Evolutionary conservation across 2,329 filamentous ascomycete genomes (phyloP), one percentile per base, ranked within the genome.

Genomic region (Lasiodiplodia theobromae): DNA sequence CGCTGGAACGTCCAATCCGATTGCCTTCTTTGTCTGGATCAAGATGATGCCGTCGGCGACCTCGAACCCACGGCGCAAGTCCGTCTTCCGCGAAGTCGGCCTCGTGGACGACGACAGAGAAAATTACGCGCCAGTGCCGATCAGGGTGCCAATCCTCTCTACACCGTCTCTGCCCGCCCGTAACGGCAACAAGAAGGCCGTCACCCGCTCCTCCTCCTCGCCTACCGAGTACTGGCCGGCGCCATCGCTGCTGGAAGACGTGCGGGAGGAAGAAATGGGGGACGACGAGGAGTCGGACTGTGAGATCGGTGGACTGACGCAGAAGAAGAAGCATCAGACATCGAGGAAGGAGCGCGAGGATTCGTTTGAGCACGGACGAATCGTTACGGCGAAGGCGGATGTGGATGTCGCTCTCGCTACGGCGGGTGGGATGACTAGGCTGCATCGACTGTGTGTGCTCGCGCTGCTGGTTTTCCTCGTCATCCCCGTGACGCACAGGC

Each of bases 21-120:
- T 28, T 28, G 28, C 28, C 28, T 5, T 28, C 4, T 34, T 34
- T 34, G 34, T 34, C 28, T 2, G 49, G 14, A 23, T 47, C 38
- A 47, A 31, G 4, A 68, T 65, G 67, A 34, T 64, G 60, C 67
- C 67, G 10, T 44, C 67, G 25, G 58, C 51, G 21, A 68, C 60
- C n/a, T 54, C 67, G 11, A 68, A 65, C 21, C 67, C 67, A 1
- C 28, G 57, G 57, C 67, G 67, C 25, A 65, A 65, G 51, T 68
- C 67, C n/a, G 49, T 68, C n/a, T 68, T 68, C 37, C 28, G 49
- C 8, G 67, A 68, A 23, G 67, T 68, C 3, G 67, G 67, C 37
- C 57, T 68, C 4, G 44, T 65, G 11, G 51, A 65, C n/a, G 67
- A 68, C 44, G 57, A 40, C 37, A 40, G 44, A 11, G 57, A 68